These are phyloP conservation scores for Penicillium brasilianum DNA, from an alignment of 2,329 filamentous ascomycete species.

Conservation along the genomic window DNA sequence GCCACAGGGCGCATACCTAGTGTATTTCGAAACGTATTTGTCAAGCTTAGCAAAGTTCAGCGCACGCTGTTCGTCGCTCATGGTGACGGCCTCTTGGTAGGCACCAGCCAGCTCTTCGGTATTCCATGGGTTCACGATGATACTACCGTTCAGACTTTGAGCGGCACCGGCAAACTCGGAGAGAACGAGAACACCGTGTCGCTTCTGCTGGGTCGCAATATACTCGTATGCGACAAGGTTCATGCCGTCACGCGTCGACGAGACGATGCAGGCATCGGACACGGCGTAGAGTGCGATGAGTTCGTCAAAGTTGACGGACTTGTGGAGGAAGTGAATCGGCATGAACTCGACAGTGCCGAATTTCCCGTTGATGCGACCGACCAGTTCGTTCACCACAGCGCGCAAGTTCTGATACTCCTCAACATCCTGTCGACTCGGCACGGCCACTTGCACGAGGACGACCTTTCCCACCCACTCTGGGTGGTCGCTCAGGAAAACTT, in stretches of 20 bases:
- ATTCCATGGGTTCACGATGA: slow-evolving; percentile 99
- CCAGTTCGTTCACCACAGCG: slow-evolving; percentile 93
- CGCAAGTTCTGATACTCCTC: slow-evolving; percentile 97
- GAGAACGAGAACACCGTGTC: slow-evolving; percentile 90
- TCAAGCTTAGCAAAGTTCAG: slow-evolving; percentile 90
- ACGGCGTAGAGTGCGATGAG: slow-evolving; percentile 91
- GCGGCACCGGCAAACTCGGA: slow-evolving; percentile 97
- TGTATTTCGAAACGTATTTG: slow-evolving; percentile 97
- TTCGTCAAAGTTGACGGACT: slow-evolving; percentile 93
- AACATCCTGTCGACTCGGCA: slow-evolving; percentile 92
- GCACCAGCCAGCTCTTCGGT: slow-evolving; percentile 92
- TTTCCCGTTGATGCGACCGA: slow-evolving; percentile 94
- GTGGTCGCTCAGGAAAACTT: slow-evolving; percentile 95
- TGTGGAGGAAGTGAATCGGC: slow-evolving; percentile 98
- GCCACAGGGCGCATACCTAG: slow-evolving; percentile 59
- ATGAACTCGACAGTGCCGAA: slow-evolving; percentile 98
- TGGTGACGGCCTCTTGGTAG: slow-evolving; percentile 95
- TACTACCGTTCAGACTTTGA: slow-evolving; percentile 87
- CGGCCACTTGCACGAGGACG: slow-evolving; percentile 92
- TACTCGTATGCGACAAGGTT: slow-evolving; percentile 98
- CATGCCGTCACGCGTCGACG: slow-evolving; percentile 97
- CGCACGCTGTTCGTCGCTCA: slow-evolving; percentile 85
- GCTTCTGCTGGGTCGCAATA: slow-evolving; percentile 88
- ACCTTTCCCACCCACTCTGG: slow-evolving; percentile 98
- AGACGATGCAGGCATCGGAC: slow-evolving; percentile 89